A percentile compares a stretch with the other conserved stretches of the same genome.
Evolutionary conservation across 179 eudicot genomes (phyloP).

Genomic region (Beta lomatogona): DNA sequence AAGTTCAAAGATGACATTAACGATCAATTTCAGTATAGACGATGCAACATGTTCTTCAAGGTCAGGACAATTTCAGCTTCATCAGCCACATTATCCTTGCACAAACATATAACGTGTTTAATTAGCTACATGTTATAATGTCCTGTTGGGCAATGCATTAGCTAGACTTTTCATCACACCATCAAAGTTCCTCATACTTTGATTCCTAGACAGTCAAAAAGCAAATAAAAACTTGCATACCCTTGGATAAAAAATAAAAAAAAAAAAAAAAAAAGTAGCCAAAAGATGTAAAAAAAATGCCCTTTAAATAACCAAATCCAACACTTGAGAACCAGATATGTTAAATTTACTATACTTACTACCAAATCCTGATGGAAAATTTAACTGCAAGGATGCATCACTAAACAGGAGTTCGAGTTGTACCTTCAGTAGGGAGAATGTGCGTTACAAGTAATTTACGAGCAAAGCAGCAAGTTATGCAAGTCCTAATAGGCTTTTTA

Average conservation of each 20-base stretch:
- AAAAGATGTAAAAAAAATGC: not conserved
- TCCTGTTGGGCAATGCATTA: not conserved
- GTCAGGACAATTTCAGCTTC: not conserved
- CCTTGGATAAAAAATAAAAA: not conserved
- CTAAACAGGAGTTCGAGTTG: not conserved
- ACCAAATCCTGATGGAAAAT: not conserved
- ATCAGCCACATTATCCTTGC: not conserved
- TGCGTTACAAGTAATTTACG: not conserved
- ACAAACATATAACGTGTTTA: not conserved
- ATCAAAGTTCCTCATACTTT: not conserved
- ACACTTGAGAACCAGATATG: not conserved
- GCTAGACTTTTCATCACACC: not conserved
- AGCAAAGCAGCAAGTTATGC: slow-evolving; percentile 15
- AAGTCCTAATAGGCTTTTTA: slow-evolving; percentile 51
- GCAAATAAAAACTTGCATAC: not conserved
- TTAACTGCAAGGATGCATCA: not conserved
- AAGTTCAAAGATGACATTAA: not conserved
- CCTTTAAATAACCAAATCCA: too few relatives aligned
- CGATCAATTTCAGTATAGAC: not conserved
- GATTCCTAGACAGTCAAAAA: not conserved
- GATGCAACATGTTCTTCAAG: not conserved
- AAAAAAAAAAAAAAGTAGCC: not conserved
- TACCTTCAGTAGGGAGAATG: not conserved
- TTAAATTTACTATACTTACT: not conserved
- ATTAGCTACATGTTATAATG: not conserved